These are phyloP conservation scores for Serendipita vermifera DNA, from an alignment of 768 basidiomycete genomes.

Conservation along the genomic window DNA sequence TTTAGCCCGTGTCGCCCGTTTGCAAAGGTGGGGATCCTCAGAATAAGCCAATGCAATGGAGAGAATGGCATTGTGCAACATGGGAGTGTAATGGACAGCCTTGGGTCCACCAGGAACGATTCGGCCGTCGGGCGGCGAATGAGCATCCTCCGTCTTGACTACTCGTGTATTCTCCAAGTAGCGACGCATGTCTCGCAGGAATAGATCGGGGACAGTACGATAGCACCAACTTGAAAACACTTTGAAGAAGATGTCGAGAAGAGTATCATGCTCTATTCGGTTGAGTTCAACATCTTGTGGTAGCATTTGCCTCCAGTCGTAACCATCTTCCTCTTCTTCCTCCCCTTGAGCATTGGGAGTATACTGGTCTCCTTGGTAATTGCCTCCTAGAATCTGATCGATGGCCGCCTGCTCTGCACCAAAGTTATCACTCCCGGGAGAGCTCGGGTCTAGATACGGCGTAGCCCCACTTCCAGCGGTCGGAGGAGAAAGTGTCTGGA, in stretches of 20 bases:
- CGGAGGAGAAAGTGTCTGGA: background rate
- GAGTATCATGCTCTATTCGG: background rate
- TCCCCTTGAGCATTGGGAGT: background rate
- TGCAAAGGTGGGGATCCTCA: slow-evolving; percentile 26
- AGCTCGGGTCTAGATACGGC: background rate
- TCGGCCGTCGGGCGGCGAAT: background rate
- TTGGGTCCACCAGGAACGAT: background rate
- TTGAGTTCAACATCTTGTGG: slow-evolving; percentile 1
- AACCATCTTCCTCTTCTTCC: background rate
- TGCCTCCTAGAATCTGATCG: background rate
- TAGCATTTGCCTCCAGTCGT: background rate
- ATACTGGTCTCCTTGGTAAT: background rate
- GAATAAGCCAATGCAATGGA: slow-evolving; percentile 30
- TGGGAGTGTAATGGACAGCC: slow-evolving; percentile 46
- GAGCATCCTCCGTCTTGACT: background rate
- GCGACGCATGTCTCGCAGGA: slow-evolving; percentile 37
- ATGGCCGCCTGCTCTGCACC: background rate
- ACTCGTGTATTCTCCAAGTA: slow-evolving; percentile 21
- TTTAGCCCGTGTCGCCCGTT: slow-evolving; percentile 20
- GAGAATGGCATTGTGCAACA: slow-evolving; percentile 57
- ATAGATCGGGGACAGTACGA: slow-evolving; percentile 36
- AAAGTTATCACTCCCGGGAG: background rate
- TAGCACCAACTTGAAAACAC: slow-evolving; percentile 40
- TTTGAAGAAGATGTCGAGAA: slow-evolving; percentile 37
- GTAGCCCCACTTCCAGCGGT: background rate